phyloP scores from a whole-genome alignment of 805 yeast species.

The Saccharomycopsis capsularis region DNA sequence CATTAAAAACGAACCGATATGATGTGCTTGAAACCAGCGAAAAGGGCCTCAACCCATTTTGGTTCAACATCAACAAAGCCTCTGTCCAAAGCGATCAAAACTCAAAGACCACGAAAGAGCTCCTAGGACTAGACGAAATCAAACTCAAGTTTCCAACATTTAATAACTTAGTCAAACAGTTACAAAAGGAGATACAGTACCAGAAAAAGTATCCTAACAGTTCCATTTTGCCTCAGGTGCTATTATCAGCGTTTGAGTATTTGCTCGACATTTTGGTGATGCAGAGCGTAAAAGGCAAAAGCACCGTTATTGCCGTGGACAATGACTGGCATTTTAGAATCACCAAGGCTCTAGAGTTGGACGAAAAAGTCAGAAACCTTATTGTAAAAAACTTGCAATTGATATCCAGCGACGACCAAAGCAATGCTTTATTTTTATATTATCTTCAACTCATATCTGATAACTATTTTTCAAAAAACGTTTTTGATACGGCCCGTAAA shows the following conservation, averaged over 20 bases:
- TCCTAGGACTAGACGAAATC: conserved; percentile 34
- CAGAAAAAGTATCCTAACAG: conserved; percentile 25
- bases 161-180: conserved; percentile 29
- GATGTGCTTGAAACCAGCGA: conserved; percentile 76
- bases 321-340: conserved; percentile 67
- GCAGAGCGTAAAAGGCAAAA: conserved; percentile 37
- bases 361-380: conserved; percentile 40
- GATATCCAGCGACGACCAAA: background rate
- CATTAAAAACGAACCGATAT: conserved; percentile 48
- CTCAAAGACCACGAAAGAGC: conserved; percentile 35
- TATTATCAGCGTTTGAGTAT: conserved; percentile 44
- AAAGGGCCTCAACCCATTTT: conserved; percentile 77
- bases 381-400: conserved; percentile 24
- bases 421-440: background rate
- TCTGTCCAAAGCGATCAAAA: conserved; percentile 23
- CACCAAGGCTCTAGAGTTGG: conserved; percentile 62
- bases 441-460: conserved; percentile 5
- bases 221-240: conserved; percentile 26
- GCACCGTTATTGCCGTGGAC: conserved; percentile 57
- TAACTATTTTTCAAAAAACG: conserved; percentile 1
- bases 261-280: conserved; percentile 54
- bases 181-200: conserved; percentile 28
- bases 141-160: conserved; percentile 51
- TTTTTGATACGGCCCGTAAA: background rate
- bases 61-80: conserved; percentile 54